phyloP scores from a whole-genome alignment of 2,329 filamentous ascomycete genomes.

The Hypoxylon sp. region DNA sequence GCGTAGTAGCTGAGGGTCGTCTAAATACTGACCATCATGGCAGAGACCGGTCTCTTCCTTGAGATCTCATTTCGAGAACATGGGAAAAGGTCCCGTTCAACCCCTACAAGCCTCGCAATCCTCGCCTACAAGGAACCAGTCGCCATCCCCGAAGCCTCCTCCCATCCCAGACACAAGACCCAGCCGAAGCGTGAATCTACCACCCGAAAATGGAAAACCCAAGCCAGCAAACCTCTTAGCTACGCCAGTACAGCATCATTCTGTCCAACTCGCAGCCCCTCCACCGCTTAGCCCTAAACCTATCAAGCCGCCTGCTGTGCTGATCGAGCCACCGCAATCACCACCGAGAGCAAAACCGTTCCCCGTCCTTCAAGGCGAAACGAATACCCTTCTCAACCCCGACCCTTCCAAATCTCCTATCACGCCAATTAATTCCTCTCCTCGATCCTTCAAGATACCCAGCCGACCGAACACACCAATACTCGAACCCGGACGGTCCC shows the following conservation, averaged over 20 bases:
- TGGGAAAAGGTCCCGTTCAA: slow-evolving; percentile 62
- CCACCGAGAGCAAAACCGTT: slow-evolving; percentile 65
- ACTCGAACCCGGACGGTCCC: slow-evolving; percentile 61
- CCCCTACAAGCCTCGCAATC: slow-evolving; percentile 43
- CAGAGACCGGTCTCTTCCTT: slow-evolving; percentile 86
- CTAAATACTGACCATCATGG: slow-evolving; percentile 43
- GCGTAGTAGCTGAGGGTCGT: slow-evolving; percentile 2
- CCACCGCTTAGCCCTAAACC: slow-evolving; percentile 61
- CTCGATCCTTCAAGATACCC: slow-evolving; percentile 65
- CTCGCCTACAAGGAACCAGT: slow-evolving; percentile 49
- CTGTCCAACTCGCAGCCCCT: slow-evolving; percentile 56
- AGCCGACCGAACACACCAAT: slow-evolving; percentile 67
- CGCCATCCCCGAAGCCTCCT: slow-evolving; percentile 51
- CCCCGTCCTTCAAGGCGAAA: slow-evolving; percentile 54
- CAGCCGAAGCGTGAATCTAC: slow-evolving; percentile 43
- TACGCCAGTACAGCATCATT: slow-evolving; percentile 57
- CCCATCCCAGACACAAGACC: slow-evolving; percentile 51
- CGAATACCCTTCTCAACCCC: slow-evolving; percentile 60
- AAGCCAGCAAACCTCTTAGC: slow-evolving; percentile 43
- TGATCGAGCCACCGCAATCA: slow-evolving; percentile 76
- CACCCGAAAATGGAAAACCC: slow-evolving; percentile 43
- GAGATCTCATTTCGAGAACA: slow-evolving; percentile 83
- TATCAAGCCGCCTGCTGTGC: slow-evolving; percentile 71
- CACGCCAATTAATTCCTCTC: slow-evolving; percentile 55
- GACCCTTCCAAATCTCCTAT: slow-evolving; percentile 57